Base-by-base conservation (phyloP, 352 stramenopile genomes). In the Phytopythium mirpurense region DNA sequence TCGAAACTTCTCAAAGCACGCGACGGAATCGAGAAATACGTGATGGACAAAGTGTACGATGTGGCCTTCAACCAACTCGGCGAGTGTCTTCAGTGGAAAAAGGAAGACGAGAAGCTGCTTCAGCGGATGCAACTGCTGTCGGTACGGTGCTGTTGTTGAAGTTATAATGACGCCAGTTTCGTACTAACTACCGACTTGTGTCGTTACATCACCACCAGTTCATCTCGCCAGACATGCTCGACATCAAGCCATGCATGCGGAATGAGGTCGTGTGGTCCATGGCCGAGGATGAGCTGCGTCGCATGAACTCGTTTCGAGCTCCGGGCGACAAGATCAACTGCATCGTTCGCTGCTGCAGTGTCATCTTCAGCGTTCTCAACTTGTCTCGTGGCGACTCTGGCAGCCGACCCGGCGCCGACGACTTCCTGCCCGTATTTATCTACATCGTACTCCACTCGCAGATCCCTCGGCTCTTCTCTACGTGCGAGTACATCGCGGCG, bases 361-460 rank as follows among this genome's bases (percentile, higher is more conserved):
- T 96, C 27, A 96, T 96, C 60, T 96, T 96, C 56, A 93, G 83
- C 61, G 86, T 93, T 23, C 66, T 96, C 43, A 95, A 89, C 44
- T 63, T 96, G 16, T 74, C 83, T 0, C 74, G 83, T 36, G 83
- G 81, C 19, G 79, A 90, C 40, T 76, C 72, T 9, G 66, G 68
- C 2, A 86, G 64, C 16, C 81, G 83, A 9, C 83, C 83, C 3
- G 83, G 83, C 16, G 79, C 88, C 2, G 90, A 97, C 56, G 90
- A 97, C 36, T 97, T 97, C 47, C 66, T 97, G 15, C 90, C 90
- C 16, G 77, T 96, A 27, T 96, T 97, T 60, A 97, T 97, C 57
- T 96, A 95, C 70, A 90, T 97, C 36, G 87, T 97, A 21, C 65
- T 97, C 18, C 84, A 94, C 54, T 91, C 88, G 27, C 77, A 90